phyloP scores from a whole-genome alignment of 2,329 filamentous ascomycete genomes.

The Talaromyces albobiverticillius region DNA sequence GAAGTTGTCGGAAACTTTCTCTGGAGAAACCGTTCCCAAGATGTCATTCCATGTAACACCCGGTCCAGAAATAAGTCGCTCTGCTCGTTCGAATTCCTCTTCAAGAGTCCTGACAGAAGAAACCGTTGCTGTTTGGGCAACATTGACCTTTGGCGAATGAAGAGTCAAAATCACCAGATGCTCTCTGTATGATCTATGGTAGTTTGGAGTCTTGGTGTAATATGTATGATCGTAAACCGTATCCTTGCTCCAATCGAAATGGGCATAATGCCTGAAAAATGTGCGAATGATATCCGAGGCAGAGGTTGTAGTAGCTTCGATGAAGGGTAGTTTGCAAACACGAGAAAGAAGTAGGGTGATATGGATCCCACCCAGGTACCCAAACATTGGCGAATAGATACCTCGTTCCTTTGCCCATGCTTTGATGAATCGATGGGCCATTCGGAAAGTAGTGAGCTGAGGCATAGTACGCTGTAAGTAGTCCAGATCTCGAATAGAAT shows the following conservation, averaged over 20 bases:
- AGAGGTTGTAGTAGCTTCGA: conserved; percentile 35
- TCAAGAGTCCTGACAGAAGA: conserved; percentile 53
- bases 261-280: conserved; percentile 64
- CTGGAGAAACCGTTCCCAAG: conserved; percentile 23
- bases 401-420: conserved; percentile 62
- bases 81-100: conserved; percentile 52
- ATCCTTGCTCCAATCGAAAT: conserved; percentile 57
- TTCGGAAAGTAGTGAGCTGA: conserved; percentile 55
- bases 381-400: conserved; percentile 64
- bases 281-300: conserved; percentile 54
- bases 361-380: conserved; percentile 64
- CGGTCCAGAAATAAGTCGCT: conserved; percentile 35
- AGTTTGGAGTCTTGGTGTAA: conserved; percentile 33
- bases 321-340: conserved; percentile 55
- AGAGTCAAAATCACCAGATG: conserved; percentile 63
- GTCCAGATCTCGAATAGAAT: conserved; percentile 60
- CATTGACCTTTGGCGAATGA: conserved; percentile 61
- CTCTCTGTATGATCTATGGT: conserved; percentile 57
- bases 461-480: conserved; percentile 61
- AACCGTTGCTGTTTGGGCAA: conserved; percentile 53
- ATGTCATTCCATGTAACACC: conserved; percentile 46
- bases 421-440: conserved; percentile 60
- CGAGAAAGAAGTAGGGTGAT: conserved; percentile 61
- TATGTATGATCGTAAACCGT: conserved; percentile 62
- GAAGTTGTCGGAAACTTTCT: conserved; percentile 42